Base-by-base conservation (phyloP, 371 early-diverging fungal species). In the Mucor irregularis region DNA sequence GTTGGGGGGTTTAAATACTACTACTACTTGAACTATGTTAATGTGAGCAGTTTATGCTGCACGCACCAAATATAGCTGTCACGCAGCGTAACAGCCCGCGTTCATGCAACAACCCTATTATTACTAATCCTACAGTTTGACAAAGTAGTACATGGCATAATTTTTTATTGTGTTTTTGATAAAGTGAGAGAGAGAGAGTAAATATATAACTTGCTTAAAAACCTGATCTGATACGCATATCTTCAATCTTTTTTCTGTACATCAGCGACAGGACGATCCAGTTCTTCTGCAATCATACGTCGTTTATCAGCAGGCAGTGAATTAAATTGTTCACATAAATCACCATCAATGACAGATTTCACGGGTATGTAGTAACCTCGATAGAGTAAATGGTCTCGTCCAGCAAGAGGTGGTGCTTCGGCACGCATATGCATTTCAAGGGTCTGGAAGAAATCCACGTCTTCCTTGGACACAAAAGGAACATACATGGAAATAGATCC, bases 201-300 rank as follows among this genome's bases (percentile, higher is more conserved):
- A 17, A 52, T n/a, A n/a, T n/a, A n/a, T n/a, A n/a, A n/a, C n/a
- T n/a, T n/a, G 28, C 14, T 68, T 78, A 82, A 48, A 79, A 79
- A 29, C 81, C 82, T 43, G 78, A 78, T 48, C 82, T 66, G 7
- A 77, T 68, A 58, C 91, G 80, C 76, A 93, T 86, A 63, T 92
- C 92, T 56, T 98, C 96, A 56, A 98, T 78, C 75, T 96, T 95
- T 79, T 95, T 95, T 42, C 44, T 84, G 75, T 33, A 98, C 85
- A 63, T 98, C 99, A 17, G 77, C 72, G 3, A 89, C 85, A 5
- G 91, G 85, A 45, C 95, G 79, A 67, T 96, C 99, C 57, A 98
- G 71, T 56, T 90, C 90, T 42, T 91, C 94, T 2, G 96, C 93
- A 61, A 97, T 88, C 43, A 69, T 62, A 40, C 84, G 71, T 69